Percentiles rank a stretch among this genome's conserved stretches.
Conservation (phyloP, 2,329 filamentous ascomycete species). For the Thelonectria rubi region DNA sequence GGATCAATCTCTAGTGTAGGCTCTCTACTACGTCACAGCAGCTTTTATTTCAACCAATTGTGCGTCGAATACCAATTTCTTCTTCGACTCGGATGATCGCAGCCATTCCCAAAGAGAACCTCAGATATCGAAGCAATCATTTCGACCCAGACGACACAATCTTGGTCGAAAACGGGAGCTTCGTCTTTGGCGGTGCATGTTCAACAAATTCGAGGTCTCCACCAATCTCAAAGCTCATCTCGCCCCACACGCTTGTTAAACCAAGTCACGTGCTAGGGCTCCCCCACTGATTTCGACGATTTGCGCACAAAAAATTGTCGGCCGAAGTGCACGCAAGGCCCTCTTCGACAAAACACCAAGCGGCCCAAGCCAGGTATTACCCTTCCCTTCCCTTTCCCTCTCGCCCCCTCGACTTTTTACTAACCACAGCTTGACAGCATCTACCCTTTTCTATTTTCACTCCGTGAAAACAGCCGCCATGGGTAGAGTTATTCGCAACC, state of each 20-base stretch:
- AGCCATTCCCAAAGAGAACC: no score
- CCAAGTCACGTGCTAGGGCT: slow-evolving; percentile 52
- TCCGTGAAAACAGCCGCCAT: slow-evolving; percentile 53
- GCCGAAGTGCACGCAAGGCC: slow-evolving; percentile 39
- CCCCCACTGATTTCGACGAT: slow-evolving; percentile 37
- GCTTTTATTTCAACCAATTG: no score
- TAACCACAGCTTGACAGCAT: slow-evolving; percentile 45
- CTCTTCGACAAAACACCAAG: slow-evolving; percentile 52
- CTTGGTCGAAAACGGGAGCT: no score
- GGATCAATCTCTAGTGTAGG: no score
- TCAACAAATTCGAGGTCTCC: background rate
- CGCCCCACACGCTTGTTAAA: slow-evolving; percentile 19
- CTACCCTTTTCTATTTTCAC: slow-evolving; percentile 47
- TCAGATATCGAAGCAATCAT: no score
- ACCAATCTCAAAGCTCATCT: background rate
- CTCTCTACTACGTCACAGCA: no score
- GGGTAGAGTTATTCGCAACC: slow-evolving; percentile 72
- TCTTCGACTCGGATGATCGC: no score
- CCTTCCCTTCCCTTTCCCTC: slow-evolving; percentile 35
- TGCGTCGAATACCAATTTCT: no score
- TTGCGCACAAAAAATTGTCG: slow-evolving; percentile 53
- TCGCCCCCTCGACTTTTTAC: slow-evolving; percentile 40
- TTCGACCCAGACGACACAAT: no score
- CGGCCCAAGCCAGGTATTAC: slow-evolving; percentile 52
- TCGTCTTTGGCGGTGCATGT: background rate